These are phyloP conservation scores for Nyssa sinensis DNA, from an alignment of 148 eudicot species.

Conservation along the genomic window DNA sequence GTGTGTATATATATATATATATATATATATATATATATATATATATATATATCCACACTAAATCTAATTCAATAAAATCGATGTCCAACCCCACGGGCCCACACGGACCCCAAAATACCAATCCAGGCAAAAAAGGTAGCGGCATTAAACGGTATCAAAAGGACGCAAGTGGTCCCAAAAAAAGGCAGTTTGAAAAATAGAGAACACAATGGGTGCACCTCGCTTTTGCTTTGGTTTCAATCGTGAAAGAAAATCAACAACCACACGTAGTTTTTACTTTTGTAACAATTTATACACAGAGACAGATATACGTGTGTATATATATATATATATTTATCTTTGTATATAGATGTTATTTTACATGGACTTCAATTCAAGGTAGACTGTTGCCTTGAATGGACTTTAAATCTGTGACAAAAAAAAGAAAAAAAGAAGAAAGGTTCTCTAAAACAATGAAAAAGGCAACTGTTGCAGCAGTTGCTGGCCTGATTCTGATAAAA, in stretches of 20 bases:
- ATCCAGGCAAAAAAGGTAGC: background rate
- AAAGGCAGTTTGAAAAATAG: background rate
- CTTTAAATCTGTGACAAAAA: too few species aligned
- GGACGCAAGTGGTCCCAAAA: slow-evolving; percentile 11
- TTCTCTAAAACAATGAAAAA: slow-evolving; percentile 16
- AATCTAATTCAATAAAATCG: too few species aligned
- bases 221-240: background rate
- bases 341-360: background rate
- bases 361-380: background rate
- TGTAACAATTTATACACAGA: background rate
- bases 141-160: slow-evolving; percentile 12
- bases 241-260: background rate
- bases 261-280: background rate
- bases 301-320: background rate
- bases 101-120: too few species aligned
- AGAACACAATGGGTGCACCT: slow-evolving; percentile 2
- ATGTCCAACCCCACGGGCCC: background rate
- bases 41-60: too few species aligned
- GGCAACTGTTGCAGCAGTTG: slow-evolving; percentile 4
- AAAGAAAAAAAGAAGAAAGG: too few species aligned
- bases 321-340: background rate
- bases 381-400: background rate
- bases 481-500: slow-evolving; percentile 20
- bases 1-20: too few species aligned
- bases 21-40: too few species aligned